Base-by-base conservation (phyloP, 768 basidiomycete species). In the Auriscalpium microsporum region DNA sequence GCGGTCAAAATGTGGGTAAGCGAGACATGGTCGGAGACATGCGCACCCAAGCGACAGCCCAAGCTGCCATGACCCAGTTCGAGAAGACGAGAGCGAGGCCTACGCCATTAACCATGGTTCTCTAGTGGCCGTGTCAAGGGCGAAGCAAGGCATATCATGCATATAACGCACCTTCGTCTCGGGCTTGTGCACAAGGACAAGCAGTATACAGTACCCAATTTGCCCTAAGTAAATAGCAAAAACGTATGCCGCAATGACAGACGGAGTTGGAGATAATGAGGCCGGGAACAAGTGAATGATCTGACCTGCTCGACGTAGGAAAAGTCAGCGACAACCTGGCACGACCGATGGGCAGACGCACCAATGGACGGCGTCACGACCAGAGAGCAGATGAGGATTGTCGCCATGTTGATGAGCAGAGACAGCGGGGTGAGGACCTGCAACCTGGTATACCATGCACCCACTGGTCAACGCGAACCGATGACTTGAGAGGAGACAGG, bases 341-440 rank as follows among this genome's bases (percentile, higher is more conserved):
- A 6, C 10, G n/a, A 17, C 8, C 23, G 11, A 45, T n/a, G 8
- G 33, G 9, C 10, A 4, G 0, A 69, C 70, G 54, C 55, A 78
- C 82, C 66, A 10, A 90, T 75, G 21, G 80, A 81, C 0, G 92
- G 92, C 17, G 73, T 78, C 33, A 86, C 75, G 17, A 92, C 73
- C 9, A 82, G 58, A 0, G 84, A 67, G 65, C 92, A 94, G 4
- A 90, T 78, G 37, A 87, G 63, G 48, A 86, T 73, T 1, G 82
- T 75, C 0, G 84, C 86, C 45, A 94, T 82, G 64, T 88, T 88
- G 55, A 94, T 80, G 60, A 93, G 76, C 9, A 95, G 75, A 1
- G 88, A 87, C 1, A 95, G 73, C 0, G 93, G 93, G 0, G 92
- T 92, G 47, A 94, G 72, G 19, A 95, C 89, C 67, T 96, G 93